A percentile compares a stretch with the other conserved stretches of the same genome.
phyloP scores from a whole-genome alignment of 805 yeast species.

The Hanseniaspora meyeri region DNA sequence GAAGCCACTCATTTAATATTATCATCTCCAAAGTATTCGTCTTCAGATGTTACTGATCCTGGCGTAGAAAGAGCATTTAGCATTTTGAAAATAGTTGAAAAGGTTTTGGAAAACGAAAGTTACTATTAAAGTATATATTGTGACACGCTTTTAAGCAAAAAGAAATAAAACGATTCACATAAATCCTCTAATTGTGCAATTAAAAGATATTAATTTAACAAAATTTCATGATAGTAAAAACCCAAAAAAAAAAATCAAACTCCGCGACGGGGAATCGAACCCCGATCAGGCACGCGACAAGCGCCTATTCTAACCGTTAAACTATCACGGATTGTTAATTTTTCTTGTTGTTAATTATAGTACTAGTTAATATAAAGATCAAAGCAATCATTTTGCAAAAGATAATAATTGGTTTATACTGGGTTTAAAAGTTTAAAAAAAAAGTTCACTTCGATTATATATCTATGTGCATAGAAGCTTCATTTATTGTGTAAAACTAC shows the following conservation, averaged over 20 bases:
- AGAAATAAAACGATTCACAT: too few species aligned
- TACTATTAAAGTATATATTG: neutral
- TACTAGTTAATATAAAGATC: too few species aligned
- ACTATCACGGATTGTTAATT: slow-evolving; percentile 14
- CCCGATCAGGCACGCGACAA: slow-evolving; percentile 17
- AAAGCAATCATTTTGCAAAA: too few species aligned
- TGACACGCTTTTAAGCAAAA: too few species aligned
- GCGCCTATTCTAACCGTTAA: slow-evolving; percentile 16
- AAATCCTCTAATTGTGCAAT: too few species aligned
- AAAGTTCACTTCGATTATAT: too few species aligned
- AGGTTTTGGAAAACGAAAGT: slow-evolving; percentile 22
- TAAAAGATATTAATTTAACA: too few species aligned
- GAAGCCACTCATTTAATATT: slow-evolving; percentile 51
- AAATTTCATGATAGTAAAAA: neutral
- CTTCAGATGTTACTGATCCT: slow-evolving; percentile 6
- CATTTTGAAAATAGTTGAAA: slow-evolving; percentile 33
- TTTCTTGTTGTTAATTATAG: neutral
- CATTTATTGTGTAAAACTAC: too few species aligned
- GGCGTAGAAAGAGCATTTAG: slow-evolving; percentile 25
- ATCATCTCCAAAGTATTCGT: slow-evolving; percentile 34
- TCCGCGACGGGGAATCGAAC: slow-evolving; percentile 17
- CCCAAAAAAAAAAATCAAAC: slow-evolving; percentile 5
- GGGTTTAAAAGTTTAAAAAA: too few species aligned
- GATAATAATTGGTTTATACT: too few species aligned
- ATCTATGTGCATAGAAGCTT: too few species aligned